Conservation (phyloP, 148 eudicot species). For the Drosera capensis region DNA sequence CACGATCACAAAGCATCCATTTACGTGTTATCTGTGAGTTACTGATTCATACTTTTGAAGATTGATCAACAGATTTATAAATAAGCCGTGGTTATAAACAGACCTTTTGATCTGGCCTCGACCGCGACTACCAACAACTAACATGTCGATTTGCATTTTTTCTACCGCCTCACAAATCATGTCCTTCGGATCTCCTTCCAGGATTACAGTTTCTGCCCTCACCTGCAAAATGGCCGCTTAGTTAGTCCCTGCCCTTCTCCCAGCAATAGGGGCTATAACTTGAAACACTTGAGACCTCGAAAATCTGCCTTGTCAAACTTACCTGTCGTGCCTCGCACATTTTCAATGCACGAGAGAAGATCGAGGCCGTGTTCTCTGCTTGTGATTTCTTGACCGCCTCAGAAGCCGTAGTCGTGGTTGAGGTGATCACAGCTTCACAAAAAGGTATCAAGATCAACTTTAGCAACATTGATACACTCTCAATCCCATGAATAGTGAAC, state of each 20-base stretch:
- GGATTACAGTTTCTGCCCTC: conserved; percentile 18
- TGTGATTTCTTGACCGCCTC: conserved; percentile 50
- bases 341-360: conserved; percentile 38
- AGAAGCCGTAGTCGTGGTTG: no score
- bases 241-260: no score
- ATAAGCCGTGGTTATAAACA: conserved; percentile 8
- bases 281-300: not conserved
- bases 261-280: not conserved
- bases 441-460: not conserved
- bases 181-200: conserved; percentile 48
- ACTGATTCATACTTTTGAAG: no score
- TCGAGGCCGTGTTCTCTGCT: conserved; percentile 25
- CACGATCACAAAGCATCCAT: no score
- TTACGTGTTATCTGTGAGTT: no score
- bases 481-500: no score
- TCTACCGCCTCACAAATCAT: conserved; percentile 46
- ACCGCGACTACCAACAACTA: conserved; percentile 73
- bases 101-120: conserved; percentile 55
- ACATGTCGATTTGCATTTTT: conserved; percentile 45
- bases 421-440: conserved; percentile 21
- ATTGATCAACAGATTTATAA: no score
- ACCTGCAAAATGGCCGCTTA: conserved; percentile 14
- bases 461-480: no score
- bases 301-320: not conserved
- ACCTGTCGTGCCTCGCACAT: conserved; percentile 27